phyloP scores from a whole-genome alignment of 2,329 filamentous ascomycete species.

The Raffaelea albimanens region DNA sequence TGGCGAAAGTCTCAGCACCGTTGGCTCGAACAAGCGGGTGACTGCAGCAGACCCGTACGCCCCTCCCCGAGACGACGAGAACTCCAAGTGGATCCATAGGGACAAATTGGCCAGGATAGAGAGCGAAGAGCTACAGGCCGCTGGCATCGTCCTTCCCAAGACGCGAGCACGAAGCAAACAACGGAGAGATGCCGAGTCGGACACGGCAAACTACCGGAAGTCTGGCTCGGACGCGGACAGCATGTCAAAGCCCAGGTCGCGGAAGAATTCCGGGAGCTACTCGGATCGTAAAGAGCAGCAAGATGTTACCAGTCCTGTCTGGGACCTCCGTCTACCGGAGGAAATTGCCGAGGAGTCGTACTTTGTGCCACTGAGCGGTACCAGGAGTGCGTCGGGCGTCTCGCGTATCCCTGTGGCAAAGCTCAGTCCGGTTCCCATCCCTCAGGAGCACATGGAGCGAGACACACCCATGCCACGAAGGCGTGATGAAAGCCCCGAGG shows the following conservation, averaged over 20 bases:
- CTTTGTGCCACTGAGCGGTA: conserved; percentile 39
- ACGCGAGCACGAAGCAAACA: conserved; percentile 36
- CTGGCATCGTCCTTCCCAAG: conserved; percentile 56
- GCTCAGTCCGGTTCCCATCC: conserved; percentile 66
- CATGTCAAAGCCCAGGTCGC: conserved; percentile 22
- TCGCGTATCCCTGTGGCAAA: conserved; percentile 86
- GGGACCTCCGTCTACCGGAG: conserved; percentile 69
- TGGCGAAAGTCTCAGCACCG: background rate
- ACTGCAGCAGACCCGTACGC: conserved; percentile 20
- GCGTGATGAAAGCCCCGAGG: conserved; percentile 46
- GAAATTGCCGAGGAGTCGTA: conserved; percentile 61
- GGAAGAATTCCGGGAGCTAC: conserved; percentile 35
- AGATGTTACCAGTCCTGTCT: conserved; percentile 38
- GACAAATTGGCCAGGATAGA: conserved; percentile 79
- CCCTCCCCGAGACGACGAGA: conserved; percentile 35
- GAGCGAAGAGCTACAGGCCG: conserved; percentile 69
- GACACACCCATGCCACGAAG: conserved; percentile 59
- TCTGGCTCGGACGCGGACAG: conserved; percentile 22
- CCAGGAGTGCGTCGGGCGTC: conserved; percentile 51
- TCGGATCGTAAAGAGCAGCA: conserved; percentile 24
- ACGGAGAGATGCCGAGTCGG: conserved; percentile 14
- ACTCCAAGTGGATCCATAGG: conserved; percentile 75
- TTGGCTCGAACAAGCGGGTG: conserved; percentile 13
- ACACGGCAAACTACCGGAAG: conserved; percentile 22
- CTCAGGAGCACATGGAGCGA: conserved; percentile 62